phyloP scores from a whole-genome alignment of 192 early-diverging fungal species.

The Backusella macrospora region DNA sequence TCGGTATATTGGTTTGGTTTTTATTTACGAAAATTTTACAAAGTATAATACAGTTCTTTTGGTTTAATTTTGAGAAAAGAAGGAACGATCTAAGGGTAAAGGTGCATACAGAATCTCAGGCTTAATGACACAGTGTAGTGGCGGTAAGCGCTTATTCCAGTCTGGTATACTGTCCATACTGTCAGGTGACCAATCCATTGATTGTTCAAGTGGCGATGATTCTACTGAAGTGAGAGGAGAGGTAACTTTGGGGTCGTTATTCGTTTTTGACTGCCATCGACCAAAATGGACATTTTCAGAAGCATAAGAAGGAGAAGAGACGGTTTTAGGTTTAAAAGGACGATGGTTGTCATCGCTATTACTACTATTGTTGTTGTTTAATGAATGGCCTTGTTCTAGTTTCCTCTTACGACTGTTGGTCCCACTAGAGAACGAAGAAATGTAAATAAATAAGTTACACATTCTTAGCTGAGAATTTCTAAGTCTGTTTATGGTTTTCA shows the following conservation, averaged over 20 bases:
- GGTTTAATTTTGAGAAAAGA: slow-evolving; percentile 9
- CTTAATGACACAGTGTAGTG: background rate
- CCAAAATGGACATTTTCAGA: slow-evolving; percentile 26
- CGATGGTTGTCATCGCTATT: background rate
- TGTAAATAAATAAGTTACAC: background rate
- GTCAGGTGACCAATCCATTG: background rate
- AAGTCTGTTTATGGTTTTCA: background rate
- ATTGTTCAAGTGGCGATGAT: background rate
- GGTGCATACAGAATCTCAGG: background rate
- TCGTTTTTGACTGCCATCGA: slow-evolving; percentile 12
- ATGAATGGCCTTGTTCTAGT: background rate
- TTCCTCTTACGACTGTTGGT: slow-evolving; percentile 12
- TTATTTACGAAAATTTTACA: slow-evolving; percentile 6
- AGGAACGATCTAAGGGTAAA: slow-evolving; percentile 14
- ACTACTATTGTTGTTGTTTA: background rate
- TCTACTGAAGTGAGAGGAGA: slow-evolving; percentile 11
- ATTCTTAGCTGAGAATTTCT: slow-evolving; percentile 7
- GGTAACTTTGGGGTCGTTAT: background rate
- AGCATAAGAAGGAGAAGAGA: background rate
- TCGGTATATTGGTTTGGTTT: slow-evolving; percentile 2
- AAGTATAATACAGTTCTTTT: background rate
- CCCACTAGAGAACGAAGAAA: background rate
- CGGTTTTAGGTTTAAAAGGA: background rate
- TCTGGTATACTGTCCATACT: background rate
- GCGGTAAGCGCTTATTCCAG: slow-evolving; percentile 8